These are phyloP conservation scores for Articulospora tetracladia DNA, from an alignment of 495 filamentous ascomycete species.

Conservation along the genomic window DNA sequence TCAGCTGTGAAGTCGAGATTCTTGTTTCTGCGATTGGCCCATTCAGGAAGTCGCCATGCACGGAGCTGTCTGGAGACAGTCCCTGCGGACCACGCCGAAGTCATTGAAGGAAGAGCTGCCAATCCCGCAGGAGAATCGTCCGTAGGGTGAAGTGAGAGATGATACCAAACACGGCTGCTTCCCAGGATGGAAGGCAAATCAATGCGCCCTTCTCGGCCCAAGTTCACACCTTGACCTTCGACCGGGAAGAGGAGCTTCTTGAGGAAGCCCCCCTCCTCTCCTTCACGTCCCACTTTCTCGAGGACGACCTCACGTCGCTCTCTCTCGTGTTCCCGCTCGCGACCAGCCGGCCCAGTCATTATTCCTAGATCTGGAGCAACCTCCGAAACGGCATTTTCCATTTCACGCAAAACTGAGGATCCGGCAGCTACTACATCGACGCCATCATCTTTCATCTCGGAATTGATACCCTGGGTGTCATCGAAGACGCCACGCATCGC, in stretches of 20 bases:
- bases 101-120: conserved; percentile 53
- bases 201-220: conserved; percentile 70
- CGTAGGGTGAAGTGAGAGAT: conserved; percentile 85
- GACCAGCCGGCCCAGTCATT: conserved; percentile 53
- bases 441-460: conserved; percentile 95
- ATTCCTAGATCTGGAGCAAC: conserved; percentile 82
- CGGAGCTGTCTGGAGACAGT: conserved; percentile 89
- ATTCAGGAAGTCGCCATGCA: conserved; percentile 89
- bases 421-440: conserved; percentile 64
- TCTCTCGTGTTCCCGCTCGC: conserved; percentile 72
- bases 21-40: conserved; percentile 90
- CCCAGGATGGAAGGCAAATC: conserved; percentile 65
- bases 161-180: conserved; percentile 92
- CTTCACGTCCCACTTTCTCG: conserved; percentile 77
- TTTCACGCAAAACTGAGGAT: conserved; percentile 78
- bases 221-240: conserved; percentile 66
- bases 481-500: conserved; percentile 89
- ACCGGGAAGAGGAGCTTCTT: conserved; percentile 78
- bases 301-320: conserved; percentile 79
- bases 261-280: conserved; percentile 81
- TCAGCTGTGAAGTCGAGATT: conserved; percentile 96
- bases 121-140: conserved; percentile 76
- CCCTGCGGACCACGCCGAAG: conserved; percentile 82
- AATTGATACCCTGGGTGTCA: conserved; percentile 85
- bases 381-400: conserved; percentile 74